Evolutionary conservation across 257 asterid genomes (phyloP).

Genomic region (Gardenia jasminoides): DNA sequence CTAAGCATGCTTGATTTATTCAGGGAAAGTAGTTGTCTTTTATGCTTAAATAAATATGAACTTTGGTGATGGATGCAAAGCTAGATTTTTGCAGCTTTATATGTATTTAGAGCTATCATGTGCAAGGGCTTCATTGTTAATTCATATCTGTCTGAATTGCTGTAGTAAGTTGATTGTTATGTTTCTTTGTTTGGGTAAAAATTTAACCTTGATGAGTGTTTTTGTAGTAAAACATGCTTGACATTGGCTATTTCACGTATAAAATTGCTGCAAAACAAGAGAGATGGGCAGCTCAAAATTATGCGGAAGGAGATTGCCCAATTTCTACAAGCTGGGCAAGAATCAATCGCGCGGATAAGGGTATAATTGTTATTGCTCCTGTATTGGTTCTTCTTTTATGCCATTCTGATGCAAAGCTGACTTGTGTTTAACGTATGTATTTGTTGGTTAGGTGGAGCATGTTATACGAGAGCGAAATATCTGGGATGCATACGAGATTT

Average conservation of each 20-base stretch:
- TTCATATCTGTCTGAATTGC: conserved; percentile 1
- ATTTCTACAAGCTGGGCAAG: conserved; percentile 86
- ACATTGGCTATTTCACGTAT: conserved; percentile 80
- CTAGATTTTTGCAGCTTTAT: not conserved
- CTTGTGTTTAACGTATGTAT: conserved; percentile 1
- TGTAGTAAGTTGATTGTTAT: conserved; percentile 10
- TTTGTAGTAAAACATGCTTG: conserved; percentile 85
- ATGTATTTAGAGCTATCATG: not conserved
- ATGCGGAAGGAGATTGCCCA: conserved; percentile 92
- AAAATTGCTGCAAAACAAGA: conserved; percentile 85
- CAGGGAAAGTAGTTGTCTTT: not conserved
- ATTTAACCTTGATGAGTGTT: conserved; percentile 16
- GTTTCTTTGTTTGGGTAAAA: not conserved
- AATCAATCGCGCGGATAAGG: conserved; percentile 85
- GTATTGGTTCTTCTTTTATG: not conserved
- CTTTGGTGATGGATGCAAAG: not conserved
- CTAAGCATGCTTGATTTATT: not conserved
- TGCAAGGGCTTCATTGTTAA: not conserved
- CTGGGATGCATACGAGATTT: conserved; percentile 83
- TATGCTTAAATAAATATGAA: not conserved
- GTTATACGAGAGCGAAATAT: conserved; percentile 81
- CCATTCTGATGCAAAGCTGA: not conserved
- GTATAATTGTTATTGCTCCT: conserved; percentile 28
- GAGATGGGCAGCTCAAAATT: conserved; percentile 72
- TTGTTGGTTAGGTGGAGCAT: conserved; percentile 77